Evolutionary conservation across 805 yeast species (phyloP).

Genomic region (Nakazawaea ernobii): DNA sequence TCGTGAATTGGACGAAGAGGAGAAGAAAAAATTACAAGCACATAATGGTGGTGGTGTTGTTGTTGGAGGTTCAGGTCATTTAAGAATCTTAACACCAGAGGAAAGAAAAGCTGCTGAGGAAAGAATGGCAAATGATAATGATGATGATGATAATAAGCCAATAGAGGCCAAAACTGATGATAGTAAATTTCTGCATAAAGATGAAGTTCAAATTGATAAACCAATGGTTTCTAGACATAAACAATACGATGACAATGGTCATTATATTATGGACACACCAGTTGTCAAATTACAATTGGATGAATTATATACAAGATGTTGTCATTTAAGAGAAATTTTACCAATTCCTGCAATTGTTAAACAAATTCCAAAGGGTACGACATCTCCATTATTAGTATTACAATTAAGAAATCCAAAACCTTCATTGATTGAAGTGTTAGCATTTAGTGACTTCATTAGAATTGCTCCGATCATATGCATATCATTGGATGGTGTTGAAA

Average conservation of each 20-base stretch:
- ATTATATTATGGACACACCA: constrained; percentile 27
- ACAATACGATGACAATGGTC: constrained; percentile 12
- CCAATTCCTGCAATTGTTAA: constrained; percentile 88
- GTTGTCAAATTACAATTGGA: constrained; percentile 46
- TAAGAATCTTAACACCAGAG: constrained; percentile 31
- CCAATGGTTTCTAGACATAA: constrained; percentile 45
- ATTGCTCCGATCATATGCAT: constrained; percentile 77
- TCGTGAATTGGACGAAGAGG: constrained; percentile 27
- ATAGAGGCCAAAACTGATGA: constrained; percentile 16
- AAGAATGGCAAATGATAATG: constrained; percentile 6
- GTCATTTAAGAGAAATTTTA: constrained; percentile 84
- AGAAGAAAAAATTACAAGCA: constrained; percentile 13
- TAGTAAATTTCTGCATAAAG: constrained; percentile 12
- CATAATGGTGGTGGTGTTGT: constrained; percentile 60
- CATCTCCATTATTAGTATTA: constrained; percentile 65
- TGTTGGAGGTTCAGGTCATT: constrained; percentile 73
- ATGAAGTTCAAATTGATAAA: constrained; percentile 54
- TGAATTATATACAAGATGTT: constrained; percentile 82
- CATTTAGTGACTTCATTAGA: constrained; percentile 83
- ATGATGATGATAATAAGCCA: constrained; percentile 3
- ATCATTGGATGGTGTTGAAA: constrained; percentile 70
- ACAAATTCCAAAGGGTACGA: constrained; percentile 72
- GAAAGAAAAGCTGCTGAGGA: constrained; percentile 20
- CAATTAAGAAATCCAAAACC: constrained; percentile 86
- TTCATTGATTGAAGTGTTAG: constrained; percentile 77